Evolutionary conservation across 2,329 filamentous ascomycete genomes (phyloP), one percentile per base, ranked within the genome.

Genomic region (Byssoonygena ceratinophila): DNA sequence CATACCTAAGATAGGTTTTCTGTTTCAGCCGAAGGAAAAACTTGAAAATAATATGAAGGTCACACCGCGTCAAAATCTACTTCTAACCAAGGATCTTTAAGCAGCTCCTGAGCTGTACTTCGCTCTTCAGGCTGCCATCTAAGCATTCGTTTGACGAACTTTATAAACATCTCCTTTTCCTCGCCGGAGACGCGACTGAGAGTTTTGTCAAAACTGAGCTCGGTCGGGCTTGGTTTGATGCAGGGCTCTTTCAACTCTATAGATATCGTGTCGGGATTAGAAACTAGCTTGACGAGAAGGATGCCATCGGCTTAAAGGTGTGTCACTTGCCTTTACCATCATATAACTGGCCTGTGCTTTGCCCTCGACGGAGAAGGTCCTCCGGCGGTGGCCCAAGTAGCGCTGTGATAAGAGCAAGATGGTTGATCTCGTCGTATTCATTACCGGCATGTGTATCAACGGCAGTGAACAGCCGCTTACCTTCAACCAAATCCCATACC

Each of bases 111-210:
- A 1, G 67, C 67, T 4, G 62, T 67, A n/a, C 56, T 57, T 45
- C 66, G 58, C 34, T 66, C 49, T 53, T 64, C 65, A 34, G 66
- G 66, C 27, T 61, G 50, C 65, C 63, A 69, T 37, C 56, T 56
- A 3, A 69, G 55, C 66, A 68, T 69, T 46, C 57, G 57, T 20
- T 41, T 49, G 23, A 40, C 12, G 52, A 69, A 67, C 22, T 59
- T 46, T 25, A 68, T 53, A 32, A 68, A 70, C 5, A 61, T 52
- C 16, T 45, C 25, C 47, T 65, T 66, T 39, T 69, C 65, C 25
- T 65, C 59, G 7, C 58, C 61, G 41, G 54, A 53, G 37, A 59
- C 47, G 54, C 57, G 55, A 45, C 55, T 43, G 46, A 57, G 51
- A 32, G 55, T 41, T 22, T 43, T 46, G 18, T 52, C 45, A 18